These are phyloP conservation scores for Fusarium phyllophilum DNA, from an alignment of 2,329 filamentous ascomycete genomes.

Conservation along the genomic window DNA sequence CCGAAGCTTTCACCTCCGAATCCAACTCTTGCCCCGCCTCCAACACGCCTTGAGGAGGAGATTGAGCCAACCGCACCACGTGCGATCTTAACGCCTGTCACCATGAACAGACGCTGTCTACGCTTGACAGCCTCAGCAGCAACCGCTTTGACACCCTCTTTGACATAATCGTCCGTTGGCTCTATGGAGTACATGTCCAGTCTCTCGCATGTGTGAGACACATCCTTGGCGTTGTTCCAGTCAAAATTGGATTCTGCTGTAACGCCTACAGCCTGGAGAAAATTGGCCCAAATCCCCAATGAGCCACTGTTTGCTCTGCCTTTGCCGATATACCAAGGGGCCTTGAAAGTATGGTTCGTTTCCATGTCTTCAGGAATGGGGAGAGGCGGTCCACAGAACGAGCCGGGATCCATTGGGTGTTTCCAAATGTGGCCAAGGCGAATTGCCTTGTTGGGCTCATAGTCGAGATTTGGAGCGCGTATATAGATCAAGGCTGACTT, in stretches of 20 bases:
- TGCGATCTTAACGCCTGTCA: not conserved
- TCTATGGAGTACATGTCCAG: not conserved
- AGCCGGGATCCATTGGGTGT: not conserved
- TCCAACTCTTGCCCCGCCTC: not conserved
- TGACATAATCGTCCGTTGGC: not conserved
- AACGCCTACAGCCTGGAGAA: not conserved
- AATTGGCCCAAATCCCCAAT: not conserved
- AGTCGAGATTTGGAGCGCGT: not conserved
- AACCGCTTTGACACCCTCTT: not conserved
- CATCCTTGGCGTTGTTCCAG: not conserved
- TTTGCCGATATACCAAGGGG: not conserved
- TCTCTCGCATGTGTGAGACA: not conserved
- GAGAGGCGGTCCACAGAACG: not conserved
- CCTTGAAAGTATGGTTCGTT: not conserved
- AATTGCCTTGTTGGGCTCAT: not conserved
- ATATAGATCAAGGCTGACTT: not conserved
- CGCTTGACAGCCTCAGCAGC: not conserved
- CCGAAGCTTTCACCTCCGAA: not conserved
- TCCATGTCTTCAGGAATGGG: not conserved
- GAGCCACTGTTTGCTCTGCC: not conserved
- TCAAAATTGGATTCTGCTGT: not conserved
- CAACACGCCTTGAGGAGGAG: not conserved
- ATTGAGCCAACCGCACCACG: not conserved
- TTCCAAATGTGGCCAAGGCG: not conserved
- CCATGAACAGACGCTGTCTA: not conserved